Evolutionary conservation across 2,329 filamentous ascomycete genomes (phyloP).

Genomic region (Ophioceras dolichostomum): DNA sequence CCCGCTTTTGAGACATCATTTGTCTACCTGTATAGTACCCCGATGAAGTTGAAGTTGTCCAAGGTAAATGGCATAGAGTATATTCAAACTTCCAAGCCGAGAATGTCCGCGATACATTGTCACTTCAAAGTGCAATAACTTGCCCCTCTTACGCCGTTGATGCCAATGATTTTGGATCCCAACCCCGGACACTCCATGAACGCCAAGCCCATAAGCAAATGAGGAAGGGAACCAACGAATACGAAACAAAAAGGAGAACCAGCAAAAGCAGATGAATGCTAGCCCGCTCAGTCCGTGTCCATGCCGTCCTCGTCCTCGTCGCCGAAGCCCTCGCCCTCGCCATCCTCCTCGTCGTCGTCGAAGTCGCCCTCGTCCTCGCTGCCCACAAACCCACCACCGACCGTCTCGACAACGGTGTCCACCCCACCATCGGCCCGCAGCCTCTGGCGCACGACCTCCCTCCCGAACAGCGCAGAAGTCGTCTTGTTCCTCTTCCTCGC

Average conservation of each 20-base stretch:
- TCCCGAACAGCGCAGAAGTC: constrained; percentile 15
- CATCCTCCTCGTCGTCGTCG: constrained; percentile 11
- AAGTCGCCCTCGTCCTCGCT: constrained; percentile 16
- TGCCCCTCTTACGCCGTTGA: constrained; percentile 11
- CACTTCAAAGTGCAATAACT: background rate
- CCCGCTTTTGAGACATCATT: no score
- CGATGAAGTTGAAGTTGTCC: no score
- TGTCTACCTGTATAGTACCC: no score
- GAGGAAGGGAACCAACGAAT: no score
- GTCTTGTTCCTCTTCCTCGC: constrained; percentile 12
- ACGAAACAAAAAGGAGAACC: background rate
- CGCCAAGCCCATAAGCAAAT: background rate
- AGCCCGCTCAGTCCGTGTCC: constrained; percentile 22
- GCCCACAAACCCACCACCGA: constrained; percentile 3
- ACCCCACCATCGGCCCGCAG: constrained; percentile 22
- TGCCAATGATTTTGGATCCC: constrained; percentile 9
- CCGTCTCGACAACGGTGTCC: constrained; percentile 19
- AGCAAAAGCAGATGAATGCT: background rate
- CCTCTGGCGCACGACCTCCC: constrained; percentile 22
- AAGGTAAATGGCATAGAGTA: no score
- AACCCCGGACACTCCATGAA: no score
- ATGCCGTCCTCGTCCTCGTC: constrained; percentile 15
- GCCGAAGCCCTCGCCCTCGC: constrained; percentile 24
- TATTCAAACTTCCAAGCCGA: no score
- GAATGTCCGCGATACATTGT: no score